Percentiles rank a stretch among this genome's conserved stretches.
These are phyloP conservation scores for Gymnopilus dilepis DNA, from an alignment of 768 basidiomycete genomes.

Conservation along the genomic window DNA sequence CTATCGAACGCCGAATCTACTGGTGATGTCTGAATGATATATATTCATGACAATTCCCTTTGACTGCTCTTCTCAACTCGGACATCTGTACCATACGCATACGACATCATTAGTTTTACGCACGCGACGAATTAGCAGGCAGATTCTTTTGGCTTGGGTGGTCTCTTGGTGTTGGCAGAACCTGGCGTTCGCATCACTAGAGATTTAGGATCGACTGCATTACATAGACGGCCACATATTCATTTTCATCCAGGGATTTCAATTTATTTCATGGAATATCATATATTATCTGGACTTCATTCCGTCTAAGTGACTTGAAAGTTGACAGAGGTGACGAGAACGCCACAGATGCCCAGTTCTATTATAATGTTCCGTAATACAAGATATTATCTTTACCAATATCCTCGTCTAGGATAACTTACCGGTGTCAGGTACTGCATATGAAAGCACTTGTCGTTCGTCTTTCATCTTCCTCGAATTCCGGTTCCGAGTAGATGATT, in stretches of 20 bases:
- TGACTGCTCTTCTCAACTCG: background rate
- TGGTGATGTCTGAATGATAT: conserved; percentile 56
- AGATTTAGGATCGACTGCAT: background rate
- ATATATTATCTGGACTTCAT: background rate
- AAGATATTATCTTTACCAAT: no score
- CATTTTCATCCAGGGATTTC: background rate
- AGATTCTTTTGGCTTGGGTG: background rate
- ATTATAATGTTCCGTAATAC: no score
- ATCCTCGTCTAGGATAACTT: no score
- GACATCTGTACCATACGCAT: background rate
- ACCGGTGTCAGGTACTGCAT: no score
- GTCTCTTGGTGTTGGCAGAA: background rate
- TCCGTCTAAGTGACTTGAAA: no score
- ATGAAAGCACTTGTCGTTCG: no score
- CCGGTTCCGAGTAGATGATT: no score
- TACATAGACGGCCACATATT: background rate
- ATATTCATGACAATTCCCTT: background rate
- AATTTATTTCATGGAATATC: background rate
- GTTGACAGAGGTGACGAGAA: no score
- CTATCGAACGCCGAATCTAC: conserved; percentile 76
- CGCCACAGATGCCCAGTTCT: no score
- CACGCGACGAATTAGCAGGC: background rate
- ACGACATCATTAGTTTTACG: background rate
- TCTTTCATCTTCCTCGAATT: no score
- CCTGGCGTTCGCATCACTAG: background rate